A percentile compares a stretch with the other conserved stretches of the same genome.
phyloP scores from a whole-genome alignment of 208 protist genomes.

The Dictyostelium gargantuum region DNA sequence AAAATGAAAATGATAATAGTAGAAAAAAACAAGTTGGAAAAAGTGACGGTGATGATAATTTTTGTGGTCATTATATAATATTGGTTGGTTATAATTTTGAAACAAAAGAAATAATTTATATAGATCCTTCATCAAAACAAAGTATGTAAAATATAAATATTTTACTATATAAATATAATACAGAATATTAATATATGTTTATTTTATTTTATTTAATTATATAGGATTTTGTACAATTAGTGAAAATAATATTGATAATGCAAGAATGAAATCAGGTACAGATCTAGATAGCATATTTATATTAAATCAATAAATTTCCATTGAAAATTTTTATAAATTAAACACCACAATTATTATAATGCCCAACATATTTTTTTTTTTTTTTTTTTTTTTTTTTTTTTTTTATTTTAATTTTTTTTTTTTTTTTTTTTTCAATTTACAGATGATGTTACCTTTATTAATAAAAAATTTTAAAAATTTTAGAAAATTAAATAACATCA shows the following conservation, averaged over 20 bases:
- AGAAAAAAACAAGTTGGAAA: neutral
- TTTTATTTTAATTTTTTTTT: neutral
- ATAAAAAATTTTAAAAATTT: neutral
- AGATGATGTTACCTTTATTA: neutral
- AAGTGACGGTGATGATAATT: neutral
- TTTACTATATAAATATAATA: too few relatives aligned
- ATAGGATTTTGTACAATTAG: neutral
- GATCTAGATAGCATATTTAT: neutral
- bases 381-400: neutral
- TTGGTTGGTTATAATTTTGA: slow-evolving; percentile 11
- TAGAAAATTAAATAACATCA: neutral
- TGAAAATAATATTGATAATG: neutral
- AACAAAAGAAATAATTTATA: slow-evolving; percentile 5
- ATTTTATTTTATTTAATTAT: neutral
- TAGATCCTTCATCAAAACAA: slow-evolving; percentile 18
- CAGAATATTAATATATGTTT: too few relatives aligned
- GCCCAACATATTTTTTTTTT: neutral
- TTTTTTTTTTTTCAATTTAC: neutral
- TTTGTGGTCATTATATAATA: slow-evolving; percentile 26
- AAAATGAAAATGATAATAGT: neutral
- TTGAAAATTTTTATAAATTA: neutral
- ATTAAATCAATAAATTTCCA: neutral
- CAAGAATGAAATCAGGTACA: neutral
- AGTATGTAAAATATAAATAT: too few relatives aligned
- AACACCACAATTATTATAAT: neutral